Conservation (phyloP, 345 rosid genomes). For the Pelargonium nanum region DNA sequence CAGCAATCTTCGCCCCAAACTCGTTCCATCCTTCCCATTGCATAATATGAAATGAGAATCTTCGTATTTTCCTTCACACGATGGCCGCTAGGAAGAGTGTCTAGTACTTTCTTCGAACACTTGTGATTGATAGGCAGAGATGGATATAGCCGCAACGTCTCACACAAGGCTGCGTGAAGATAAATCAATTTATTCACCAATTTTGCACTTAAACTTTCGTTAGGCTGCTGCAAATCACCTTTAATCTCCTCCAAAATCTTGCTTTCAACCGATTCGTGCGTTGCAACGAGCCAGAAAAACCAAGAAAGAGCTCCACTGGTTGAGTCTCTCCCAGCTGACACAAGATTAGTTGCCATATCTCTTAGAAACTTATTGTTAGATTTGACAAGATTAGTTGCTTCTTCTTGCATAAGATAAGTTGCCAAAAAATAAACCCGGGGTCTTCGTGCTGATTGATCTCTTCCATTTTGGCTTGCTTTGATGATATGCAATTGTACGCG, state of each 20-base stretch:
- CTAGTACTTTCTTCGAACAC: conserved; percentile 13
- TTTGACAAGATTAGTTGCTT: too few relatives aligned
- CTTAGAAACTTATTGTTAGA: background rate
- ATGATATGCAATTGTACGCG: too few relatives aligned
- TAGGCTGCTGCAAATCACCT: background rate
- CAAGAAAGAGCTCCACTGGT: conserved; percentile 11
- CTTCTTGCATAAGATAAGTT: too few relatives aligned
- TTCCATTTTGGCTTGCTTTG: too few relatives aligned
- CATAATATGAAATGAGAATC: too few relatives aligned
- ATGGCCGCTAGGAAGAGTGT: conserved; percentile 33
- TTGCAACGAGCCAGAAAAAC: conserved; percentile 11
- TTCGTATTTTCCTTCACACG: conserved; percentile 13
- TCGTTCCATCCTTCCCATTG: too few relatives aligned
- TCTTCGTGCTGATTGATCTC: too few relatives aligned
- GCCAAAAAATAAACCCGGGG: too few relatives aligned
- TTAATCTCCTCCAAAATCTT: conserved; percentile 8
- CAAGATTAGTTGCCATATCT: conserved; percentile 4
- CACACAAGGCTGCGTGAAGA: conserved; percentile 31
- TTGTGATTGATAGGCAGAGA: conserved; percentile 20
- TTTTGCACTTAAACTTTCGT: background rate
- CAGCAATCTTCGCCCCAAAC: too few relatives aligned
- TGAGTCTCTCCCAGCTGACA: conserved; percentile 9
- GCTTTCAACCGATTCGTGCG: conserved; percentile 1
- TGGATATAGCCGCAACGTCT: conserved; percentile 26
- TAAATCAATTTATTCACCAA: conserved; percentile 22